Base-by-base conservation (phyloP, 2,329 filamentous ascomycete genomes). In the Ilyonectria destructans region DNA sequence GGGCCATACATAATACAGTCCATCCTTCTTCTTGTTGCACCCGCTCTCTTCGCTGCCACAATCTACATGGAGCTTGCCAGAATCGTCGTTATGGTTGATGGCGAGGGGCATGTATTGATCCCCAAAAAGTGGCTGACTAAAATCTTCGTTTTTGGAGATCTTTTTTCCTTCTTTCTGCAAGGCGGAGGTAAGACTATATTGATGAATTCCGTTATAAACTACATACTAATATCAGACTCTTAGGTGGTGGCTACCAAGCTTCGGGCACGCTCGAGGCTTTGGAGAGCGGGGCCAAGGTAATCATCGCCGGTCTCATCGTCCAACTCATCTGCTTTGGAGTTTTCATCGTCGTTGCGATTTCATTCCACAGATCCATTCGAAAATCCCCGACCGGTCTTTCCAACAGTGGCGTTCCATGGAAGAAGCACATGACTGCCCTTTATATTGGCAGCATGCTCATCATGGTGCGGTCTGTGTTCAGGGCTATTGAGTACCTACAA, bases 401-500 rank as follows among this genome's bases (percentile, higher is more conserved):
- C 0, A 46, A 48, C 6, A 26, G 26, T 19, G 61, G 33, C 3
- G 71, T 73, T 2, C 84, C 71, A 26, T 78, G 67, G 80, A 75
- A 56, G 77, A 81, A 68, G 52, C 71, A 77, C 19, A 73, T 79
- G 58, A 61, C 60, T 5, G 56, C 67, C 1, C 54, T 78, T 2
- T 76, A 79, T 10, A 19, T 61, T 1, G 67, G 68, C 8, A 77
- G 77, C 9, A 35, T 73, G 0, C 72, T 83, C 3, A 84, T 85
- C 33, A 78, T 83, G 65, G 69, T 84, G 0, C 77, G 84, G 12
- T 82, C 80, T 1, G 48, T 83, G 4, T 82, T 83, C 43, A 78
- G 84, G 33, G 76, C 81, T 0, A 63, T 82, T 1, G 84, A 85
- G 70, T 85, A 84, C 61, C 72, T 76, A 0, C 74, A 79, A 45